These are phyloP conservation scores for Nannizziopsis barbatae DNA, from an alignment of 2,329 filamentous ascomycete species.

Conservation along the genomic window DNA sequence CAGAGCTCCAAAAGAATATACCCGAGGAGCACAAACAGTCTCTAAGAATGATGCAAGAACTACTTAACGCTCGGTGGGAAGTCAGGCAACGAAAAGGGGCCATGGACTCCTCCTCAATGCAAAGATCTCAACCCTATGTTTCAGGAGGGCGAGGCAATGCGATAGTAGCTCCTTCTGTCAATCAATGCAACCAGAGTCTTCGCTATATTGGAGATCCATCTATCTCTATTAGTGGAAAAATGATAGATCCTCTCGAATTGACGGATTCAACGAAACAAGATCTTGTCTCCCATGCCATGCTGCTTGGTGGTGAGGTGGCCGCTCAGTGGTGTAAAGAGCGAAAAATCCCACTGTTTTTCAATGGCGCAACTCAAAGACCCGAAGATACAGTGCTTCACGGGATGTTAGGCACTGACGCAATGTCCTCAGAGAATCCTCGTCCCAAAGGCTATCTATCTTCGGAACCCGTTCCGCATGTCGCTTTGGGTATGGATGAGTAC, in stretches of 20 bases:
- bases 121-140: conserved; percentile 17
- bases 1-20: conserved; percentile 22
- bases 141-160: conserved; percentile 17
- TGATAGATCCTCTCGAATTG: conserved; percentile 28
- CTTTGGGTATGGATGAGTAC: conserved; percentile 44
- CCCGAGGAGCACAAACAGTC: conserved; percentile 26
- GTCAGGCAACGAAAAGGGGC: conserved; percentile 31
- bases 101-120: conserved; percentile 24
- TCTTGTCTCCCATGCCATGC: conserved; percentile 42
- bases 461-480: conserved; percentile 39
- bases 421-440: conserved; percentile 13
- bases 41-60: conserved; percentile 27
- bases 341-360: conserved; percentile 41
- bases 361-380: conserved; percentile 30
- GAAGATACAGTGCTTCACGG: conserved; percentile 15
- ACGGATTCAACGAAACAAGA: conserved; percentile 30
- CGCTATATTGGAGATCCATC: conserved; percentile 34
- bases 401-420: conserved; percentile 24
- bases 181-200: conserved; percentile 13
- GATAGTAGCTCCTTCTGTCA: conserved; percentile 22
- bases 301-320: conserved; percentile 43
- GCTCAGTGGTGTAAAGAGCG: conserved; percentile 44
- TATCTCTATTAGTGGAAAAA: conserved; percentile 27
- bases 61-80: conserved; percentile 32
- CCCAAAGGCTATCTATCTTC: conserved; percentile 36